A percentile compares a stretch with the other conserved stretches of the same genome.
Evolutionary conservation across 805 yeast species (phyloP).

Genomic region (Ogataea salicorniae): DNA sequence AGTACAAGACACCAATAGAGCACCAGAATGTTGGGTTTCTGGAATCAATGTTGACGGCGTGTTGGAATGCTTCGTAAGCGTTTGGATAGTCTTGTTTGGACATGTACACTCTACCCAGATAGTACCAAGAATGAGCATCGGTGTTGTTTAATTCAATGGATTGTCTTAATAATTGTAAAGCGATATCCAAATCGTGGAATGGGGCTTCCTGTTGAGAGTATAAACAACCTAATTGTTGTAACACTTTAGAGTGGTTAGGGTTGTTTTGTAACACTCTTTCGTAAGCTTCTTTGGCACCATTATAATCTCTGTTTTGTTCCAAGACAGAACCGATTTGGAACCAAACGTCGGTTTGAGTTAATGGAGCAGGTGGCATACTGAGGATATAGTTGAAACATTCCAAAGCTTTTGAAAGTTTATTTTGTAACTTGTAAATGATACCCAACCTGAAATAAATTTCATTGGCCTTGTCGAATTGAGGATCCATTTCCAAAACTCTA

Average conservation of each 20-base stretch:
- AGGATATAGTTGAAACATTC: slow-evolving; percentile 94
- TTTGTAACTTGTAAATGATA: slow-evolving; percentile 92
- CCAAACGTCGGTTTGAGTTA: slow-evolving; percentile 97
- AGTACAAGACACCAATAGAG: slow-evolving; percentile 90
- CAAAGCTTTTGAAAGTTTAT: slow-evolving; percentile 76
- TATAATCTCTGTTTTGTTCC: slow-evolving; percentile 89
- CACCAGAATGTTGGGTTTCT: slow-evolving; percentile 99
- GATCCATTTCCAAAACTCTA: slow-evolving; percentile 91
- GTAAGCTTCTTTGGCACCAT: slow-evolving; percentile 90
- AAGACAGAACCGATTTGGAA: slow-evolving; percentile 95
- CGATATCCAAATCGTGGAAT: slow-evolving; percentile 78
- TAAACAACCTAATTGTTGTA: slow-evolving; percentile 93
- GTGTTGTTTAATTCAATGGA: slow-evolving; percentile 83
- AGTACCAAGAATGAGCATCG: slow-evolving; percentile 97
- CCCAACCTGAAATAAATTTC: slow-evolving; percentile 96
- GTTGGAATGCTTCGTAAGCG: slow-evolving; percentile 98
- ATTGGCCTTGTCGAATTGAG: slow-evolving; percentile 91
- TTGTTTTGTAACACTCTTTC: slow-evolving; percentile 85
- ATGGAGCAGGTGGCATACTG: slow-evolving; percentile 88
- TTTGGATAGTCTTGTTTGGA: slow-evolving; percentile 90
- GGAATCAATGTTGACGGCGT: slow-evolving; percentile 94
- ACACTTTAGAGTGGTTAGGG: slow-evolving; percentile 92
- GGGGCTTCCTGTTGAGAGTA: slow-evolving; percentile 70
- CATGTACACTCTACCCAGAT: slow-evolving; percentile 95
- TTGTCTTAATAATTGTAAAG: slow-evolving; percentile 75